These are phyloP conservation scores for Mucor velutinosus DNA, from an alignment of 371 early-diverging fungal genomes.

Conservation along the genomic window DNA sequence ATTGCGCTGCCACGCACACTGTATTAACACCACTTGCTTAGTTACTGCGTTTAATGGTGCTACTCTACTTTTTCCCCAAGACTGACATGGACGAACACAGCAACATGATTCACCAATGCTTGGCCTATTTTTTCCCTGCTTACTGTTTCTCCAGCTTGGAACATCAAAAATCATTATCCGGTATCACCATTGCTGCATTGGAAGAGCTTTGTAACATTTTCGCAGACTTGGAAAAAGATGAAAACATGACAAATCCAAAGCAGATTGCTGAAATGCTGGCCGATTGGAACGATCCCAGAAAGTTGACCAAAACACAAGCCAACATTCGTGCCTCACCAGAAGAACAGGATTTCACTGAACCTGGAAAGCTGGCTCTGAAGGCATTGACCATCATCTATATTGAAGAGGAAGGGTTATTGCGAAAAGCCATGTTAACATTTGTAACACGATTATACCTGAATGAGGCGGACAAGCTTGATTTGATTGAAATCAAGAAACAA, in stretches of 20 bases:
- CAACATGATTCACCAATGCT: constrained; percentile 74
- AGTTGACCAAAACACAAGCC: constrained; percentile 40
- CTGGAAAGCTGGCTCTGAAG: constrained; percentile 44
- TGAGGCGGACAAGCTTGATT: constrained; percentile 25
- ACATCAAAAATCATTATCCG: constrained; percentile 61
- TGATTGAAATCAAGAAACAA: constrained; percentile 30
- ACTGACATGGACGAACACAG: constrained; percentile 58
- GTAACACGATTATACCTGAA: constrained; percentile 38
- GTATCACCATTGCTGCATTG: constrained; percentile 41
- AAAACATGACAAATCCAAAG: constrained; percentile 52
- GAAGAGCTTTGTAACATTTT: constrained; percentile 38
- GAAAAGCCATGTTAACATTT: constrained; percentile 45
- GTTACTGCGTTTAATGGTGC: constrained; percentile 70
- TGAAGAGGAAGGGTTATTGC: constrained; percentile 23
- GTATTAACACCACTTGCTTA: constrained; percentile 8
- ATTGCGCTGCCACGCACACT: background rate
- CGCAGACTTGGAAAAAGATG: constrained; percentile 39
- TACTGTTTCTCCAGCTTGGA: constrained; percentile 72
- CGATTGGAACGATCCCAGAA: constrained; percentile 63
- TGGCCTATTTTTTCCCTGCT: constrained; percentile 86
- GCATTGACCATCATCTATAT: constrained; percentile 33
- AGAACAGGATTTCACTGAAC: constrained; percentile 4
- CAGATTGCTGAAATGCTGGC: constrained; percentile 61
- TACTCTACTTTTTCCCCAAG: constrained; percentile 79
- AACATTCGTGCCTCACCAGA: background rate